phyloP scores from a whole-genome alignment of 2,329 filamentous ascomycete species.

The Fusarium sp. region DNA sequence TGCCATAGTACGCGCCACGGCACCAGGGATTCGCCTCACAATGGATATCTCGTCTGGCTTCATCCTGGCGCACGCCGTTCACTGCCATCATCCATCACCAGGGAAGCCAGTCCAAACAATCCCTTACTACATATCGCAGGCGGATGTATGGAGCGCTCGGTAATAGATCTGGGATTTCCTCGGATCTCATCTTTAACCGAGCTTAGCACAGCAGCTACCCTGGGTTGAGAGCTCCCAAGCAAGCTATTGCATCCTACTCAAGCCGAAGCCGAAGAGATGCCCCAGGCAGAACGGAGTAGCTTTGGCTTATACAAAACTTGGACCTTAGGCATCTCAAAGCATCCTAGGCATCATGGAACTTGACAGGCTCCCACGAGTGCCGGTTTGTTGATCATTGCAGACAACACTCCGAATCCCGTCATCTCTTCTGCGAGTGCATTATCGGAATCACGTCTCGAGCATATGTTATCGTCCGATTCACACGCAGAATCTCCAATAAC shows the following conservation, averaged over 20 bases:
- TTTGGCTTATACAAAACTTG: not conserved
- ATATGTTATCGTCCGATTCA: constrained; percentile 42
- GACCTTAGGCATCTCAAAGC: constrained; percentile 9
- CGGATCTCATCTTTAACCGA: constrained; percentile 32
- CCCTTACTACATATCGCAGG: constrained; percentile 5
- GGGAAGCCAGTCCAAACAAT: constrained; percentile 15
- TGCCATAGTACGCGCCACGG: constrained; percentile 34
- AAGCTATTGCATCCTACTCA: not conserved
- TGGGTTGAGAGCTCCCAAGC: constrained; percentile 7
- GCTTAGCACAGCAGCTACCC: constrained; percentile 19
- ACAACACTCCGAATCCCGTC: constrained; percentile 31
- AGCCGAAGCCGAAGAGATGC: constrained; percentile 4
- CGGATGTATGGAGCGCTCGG: constrained; percentile 27
- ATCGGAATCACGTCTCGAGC: constrained; percentile 33
- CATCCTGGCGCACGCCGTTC: constrained; percentile 36
- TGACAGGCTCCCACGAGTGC: constrained; percentile 25
- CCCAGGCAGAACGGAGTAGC: not conserved
- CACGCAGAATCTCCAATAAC: constrained; percentile 40
- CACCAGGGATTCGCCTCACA: constrained; percentile 34
- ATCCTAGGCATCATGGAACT: constrained; percentile 22
- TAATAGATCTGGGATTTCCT: constrained; percentile 26
- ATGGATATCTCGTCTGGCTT: constrained; percentile 38
- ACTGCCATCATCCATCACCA: constrained; percentile 19
- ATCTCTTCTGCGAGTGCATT: constrained; percentile 25
- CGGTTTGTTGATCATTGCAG: constrained; percentile 23